phyloP scores from a whole-genome alignment of 2,329 filamentous ascomycete genomes.

The Huntiella omanensis region DNA sequence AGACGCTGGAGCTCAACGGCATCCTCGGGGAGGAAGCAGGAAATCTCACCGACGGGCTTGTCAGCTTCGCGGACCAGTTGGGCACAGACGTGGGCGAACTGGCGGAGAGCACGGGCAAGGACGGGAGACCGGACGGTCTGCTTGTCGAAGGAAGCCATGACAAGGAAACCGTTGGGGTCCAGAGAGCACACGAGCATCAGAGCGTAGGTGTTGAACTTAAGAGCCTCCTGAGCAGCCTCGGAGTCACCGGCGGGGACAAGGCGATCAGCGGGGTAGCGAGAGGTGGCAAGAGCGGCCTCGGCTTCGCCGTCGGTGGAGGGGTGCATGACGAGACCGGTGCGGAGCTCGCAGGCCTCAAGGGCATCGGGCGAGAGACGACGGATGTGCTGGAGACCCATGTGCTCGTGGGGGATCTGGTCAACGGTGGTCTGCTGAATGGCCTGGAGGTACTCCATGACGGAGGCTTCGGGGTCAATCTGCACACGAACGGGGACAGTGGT shows the following conservation, averaged over 20 bases:
- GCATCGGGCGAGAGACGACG: constrained; percentile 35
- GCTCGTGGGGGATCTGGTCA: constrained; percentile 43
- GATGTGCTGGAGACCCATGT: constrained; percentile 42
- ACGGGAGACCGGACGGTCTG: constrained; percentile 31
- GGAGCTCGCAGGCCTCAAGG: constrained; percentile 35
- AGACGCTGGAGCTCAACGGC: constrained; percentile 17
- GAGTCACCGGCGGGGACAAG: constrained; percentile 36
- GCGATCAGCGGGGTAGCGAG: constrained; percentile 25
- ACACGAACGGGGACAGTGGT: constrained; percentile 39
- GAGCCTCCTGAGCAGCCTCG: constrained; percentile 39
- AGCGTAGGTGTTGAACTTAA: constrained; percentile 40
- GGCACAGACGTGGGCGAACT: constrained; percentile 31
- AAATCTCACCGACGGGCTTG: constrained; percentile 18
- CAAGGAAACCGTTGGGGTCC: constrained; percentile 32
- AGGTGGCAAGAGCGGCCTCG: constrained; percentile 13
- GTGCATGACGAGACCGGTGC: constrained; percentile 36
- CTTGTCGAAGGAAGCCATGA: constrained; percentile 48
- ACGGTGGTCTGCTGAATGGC: constrained; percentile 36
- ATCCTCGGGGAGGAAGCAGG: constrained; percentile 20
- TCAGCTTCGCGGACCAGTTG: constrained; percentile 25
- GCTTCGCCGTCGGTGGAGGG: constrained; percentile 18
- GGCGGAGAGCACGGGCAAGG: constrained; percentile 33
- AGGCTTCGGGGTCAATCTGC: constrained; percentile 22
- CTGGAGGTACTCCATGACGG: constrained; percentile 33
- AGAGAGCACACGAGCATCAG: constrained; percentile 48